Base-by-base conservation (phyloP, 257 asterid species). In the Solanum gracilifrons region DNA sequence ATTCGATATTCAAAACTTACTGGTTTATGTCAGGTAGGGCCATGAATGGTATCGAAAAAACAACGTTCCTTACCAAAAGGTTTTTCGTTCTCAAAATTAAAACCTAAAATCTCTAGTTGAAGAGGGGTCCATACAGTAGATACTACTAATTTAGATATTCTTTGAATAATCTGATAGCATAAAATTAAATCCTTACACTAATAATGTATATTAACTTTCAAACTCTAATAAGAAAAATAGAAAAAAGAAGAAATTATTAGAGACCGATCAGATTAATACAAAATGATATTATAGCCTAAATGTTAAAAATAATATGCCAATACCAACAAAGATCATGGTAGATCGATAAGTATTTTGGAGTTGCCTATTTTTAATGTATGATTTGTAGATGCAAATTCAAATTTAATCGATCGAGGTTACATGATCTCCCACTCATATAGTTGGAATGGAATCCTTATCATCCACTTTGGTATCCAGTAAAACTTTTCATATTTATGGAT, bases 361-460 rank as follows among this genome's bases (percentile, higher is more conserved):
- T 11, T 3, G 9, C 5, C 18, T 29, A 6, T 29, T 29, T 1
- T 3, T 13, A 29, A 13, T 3, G 2, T 29, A 7, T 6, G 1
- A 68, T 0, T 69, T 69, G 4, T 29, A 0, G 1, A 13, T 7
- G 2, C 37, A 9, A 69, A 69, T 69, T 7, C 23, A 18, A 71
- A 71, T 71, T 71, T 68, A 64, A 2, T 64, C 33, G 31, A 60
- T 9, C 1, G 13, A 5, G 75, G 72, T 86, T 11, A 41, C 86
- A 46, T 73, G 66, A 76, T 76, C 39, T 89, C 90, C 79, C 84
- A 66, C 79, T 89, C 27, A 88, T 85, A 80, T 66, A 82, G 46
- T 7, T 85, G 90, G 93, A 92, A 82, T 68, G 91, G 94, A 92
- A 91, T 93, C 96, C 92, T 93, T 92, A 91, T 92, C 95, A 86